Base-by-base conservation (phyloP, 2,329 filamentous ascomycete species). In the Akanthomyces lecanii region DNA sequence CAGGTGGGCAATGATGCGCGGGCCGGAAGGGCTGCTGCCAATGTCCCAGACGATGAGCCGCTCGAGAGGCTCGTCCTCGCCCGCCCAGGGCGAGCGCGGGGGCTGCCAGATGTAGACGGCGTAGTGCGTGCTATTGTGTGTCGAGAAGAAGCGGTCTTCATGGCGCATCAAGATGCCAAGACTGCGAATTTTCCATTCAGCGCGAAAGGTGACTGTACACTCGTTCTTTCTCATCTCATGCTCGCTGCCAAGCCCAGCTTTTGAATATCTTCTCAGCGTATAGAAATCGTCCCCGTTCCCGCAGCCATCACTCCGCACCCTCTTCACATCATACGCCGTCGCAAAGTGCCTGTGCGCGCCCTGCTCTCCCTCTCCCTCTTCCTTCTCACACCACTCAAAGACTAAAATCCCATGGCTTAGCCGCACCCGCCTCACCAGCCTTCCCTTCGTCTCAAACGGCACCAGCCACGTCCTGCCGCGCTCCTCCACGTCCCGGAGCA, bases 61-160 rank as follows among this genome's bases (percentile, higher is more conserved):
- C 69, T 88, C 85, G 18, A 84, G 78, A 0, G 84, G 84, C 14
- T 81, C 79, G 67, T 84, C 81, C 58, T 85, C 81, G 42, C 33
- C 8, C 33, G 80, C 79, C 75, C 82, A 84, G 44, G 81, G 75
- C 51, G 81, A 81, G 52, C 80, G 80, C 66, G 82, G 82, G 2
- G 82, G 80, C 67, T 87, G 83, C 85, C 85, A 88, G 33, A 83
- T 77, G 71, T 88, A 88, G 16, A 87, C 75, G 45, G 79, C 83
- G 71, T 88, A 88, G 69, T 88, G 85, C 0, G 78, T 83, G 16
- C 76, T 69, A 54, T 77, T 87, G 69, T 89, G 86, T 1, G 82
- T 74, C 11, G 84, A 87, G 72, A 84, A 86, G 77, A 87, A 86
- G n/a, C 85, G 81, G 69, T 86, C 83, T 45, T 77, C 74, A n/a